Base-by-base conservation (phyloP, 2,329 filamentous ascomycete genomes). In the Verticillium nonalfalfae region DNA sequence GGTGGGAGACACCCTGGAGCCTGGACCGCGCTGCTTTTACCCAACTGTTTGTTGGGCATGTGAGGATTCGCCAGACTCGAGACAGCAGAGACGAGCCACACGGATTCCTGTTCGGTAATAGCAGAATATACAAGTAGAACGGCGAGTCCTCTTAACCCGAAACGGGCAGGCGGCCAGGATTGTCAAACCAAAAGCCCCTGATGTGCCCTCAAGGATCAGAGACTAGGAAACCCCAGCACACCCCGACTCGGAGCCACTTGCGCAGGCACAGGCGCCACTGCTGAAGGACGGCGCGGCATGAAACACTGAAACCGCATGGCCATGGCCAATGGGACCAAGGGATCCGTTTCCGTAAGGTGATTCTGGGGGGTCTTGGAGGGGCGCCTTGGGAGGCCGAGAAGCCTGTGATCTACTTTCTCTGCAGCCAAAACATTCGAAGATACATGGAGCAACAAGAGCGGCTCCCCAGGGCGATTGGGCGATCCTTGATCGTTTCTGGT, bases 241-340 rank as follows among this genome's bases (percentile, higher is more conserved):
- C 15, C 45, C 7, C n/a, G n/a, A n/a, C 18, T 18, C 45, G 15
- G n/a, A 21, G 45, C 45, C 45, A 36, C 64, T 65, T 64, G 64
- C 64, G 64, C 64, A 65, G 64, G 64, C 59, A 65, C 61, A 61
- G 54, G 60, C 62, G 56, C 60, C 64, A 65, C 59, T 54, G 63
- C 11, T 50, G 45, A 50, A 50, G 45, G 59, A 63, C 59, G 63
- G 63, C 61, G 56, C 60, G 59, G 61, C 57, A 21, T 63, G 64
- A 65, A 65, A 65, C 64, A 58, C 62, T 61, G 63, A 64, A 64
- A 64, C 60, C 55, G 54, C 64, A 65, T 59, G 64, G 57, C 38
- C 56, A 52, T 45, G 38, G 34, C 40, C 62, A 56, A 58, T 59
- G 61, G 39, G n/a, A 50, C 21, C n/a, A 50, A 11, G 18, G 45